Percentiles rank a stretch among this genome's conserved stretches.
Evolutionary conservation across 2,329 filamentous ascomycete genomes (phyloP).

Genomic region (Nemania sp.): DNA sequence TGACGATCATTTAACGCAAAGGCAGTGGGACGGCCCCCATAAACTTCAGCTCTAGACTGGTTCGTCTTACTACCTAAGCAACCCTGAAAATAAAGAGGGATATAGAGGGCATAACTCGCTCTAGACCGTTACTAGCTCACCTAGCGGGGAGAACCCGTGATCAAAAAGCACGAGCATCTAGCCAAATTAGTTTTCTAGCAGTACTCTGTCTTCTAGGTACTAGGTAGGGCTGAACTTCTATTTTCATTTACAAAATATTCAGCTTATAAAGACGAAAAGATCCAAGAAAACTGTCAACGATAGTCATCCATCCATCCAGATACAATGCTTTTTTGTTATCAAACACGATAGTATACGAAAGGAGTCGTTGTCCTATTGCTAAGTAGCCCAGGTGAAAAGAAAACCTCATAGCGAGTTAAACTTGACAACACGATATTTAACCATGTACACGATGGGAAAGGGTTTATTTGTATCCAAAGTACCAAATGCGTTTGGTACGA

Average conservation of each 20-base stretch:
- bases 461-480: neutral
- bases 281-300: neutral
- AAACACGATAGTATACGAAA: neutral
- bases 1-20: constrained; percentile 14
- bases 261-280: neutral
- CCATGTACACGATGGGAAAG: neutral
- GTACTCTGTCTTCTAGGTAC: neutral
- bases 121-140: constrained; percentile 15
- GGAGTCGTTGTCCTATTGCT: neutral
- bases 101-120: constrained; percentile 5
- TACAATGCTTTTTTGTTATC: too few relatives aligned
- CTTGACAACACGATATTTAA: neutral
- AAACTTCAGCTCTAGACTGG: neutral
- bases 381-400: neutral
- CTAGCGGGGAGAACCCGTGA: constrained; percentile 8
- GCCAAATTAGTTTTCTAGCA: neutral
- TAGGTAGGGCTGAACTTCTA: neutral
- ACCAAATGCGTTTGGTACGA: neutral
- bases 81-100: constrained; percentile 18
- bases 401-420: neutral
- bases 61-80: constrained; percentile 13
- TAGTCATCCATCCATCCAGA: neutral
- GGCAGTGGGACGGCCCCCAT: neutral
- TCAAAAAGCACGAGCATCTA: constrained; percentile 2
- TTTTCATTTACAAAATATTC: neutral